A percentile compares a stretch with the other conserved stretches of the same genome.
Evolutionary conservation across 169 alveolate species (phyloP).

Genomic region (Cystoisospora suis): DNA sequence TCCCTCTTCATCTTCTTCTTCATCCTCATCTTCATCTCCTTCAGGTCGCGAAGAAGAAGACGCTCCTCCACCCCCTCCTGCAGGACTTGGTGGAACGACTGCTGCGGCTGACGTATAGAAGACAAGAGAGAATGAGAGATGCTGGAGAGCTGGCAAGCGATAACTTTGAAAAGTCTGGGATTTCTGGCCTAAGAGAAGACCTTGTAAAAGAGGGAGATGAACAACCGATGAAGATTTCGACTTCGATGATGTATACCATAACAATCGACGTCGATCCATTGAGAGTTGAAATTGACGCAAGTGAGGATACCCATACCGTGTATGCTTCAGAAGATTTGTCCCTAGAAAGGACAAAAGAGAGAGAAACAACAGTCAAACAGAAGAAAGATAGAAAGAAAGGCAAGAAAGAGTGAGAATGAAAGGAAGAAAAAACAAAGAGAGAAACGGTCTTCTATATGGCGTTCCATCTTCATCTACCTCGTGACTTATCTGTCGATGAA

Average conservation of each 20-base stretch:
- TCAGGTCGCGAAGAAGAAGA: constrained; percentile 22
- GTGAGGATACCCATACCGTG: constrained; percentile 74
- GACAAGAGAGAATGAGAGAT: constrained; percentile 73
- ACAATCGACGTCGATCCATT: constrained; percentile 69
- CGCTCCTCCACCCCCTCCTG: not conserved
- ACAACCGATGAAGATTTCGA: constrained; percentile 52
- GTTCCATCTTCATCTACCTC: too few species aligned
- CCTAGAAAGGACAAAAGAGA: not conserved
- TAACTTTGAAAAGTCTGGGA: constrained; percentile 71
- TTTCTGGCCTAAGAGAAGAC: constrained; percentile 72
- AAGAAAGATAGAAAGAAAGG: not conserved
- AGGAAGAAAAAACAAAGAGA: too few species aligned
- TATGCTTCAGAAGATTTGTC: constrained; percentile 69
- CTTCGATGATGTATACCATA: constrained; percentile 74
- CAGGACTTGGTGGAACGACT: not conserved
- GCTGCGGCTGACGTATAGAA: constrained; percentile 36
- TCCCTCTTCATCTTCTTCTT: not conserved
- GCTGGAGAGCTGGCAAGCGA: constrained; percentile 71
- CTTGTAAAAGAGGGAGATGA: constrained; percentile 54
- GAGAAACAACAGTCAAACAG: not conserved
- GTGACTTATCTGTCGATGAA: too few species aligned
- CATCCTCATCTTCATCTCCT: not conserved
- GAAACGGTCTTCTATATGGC: too few species aligned
- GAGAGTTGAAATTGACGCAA: constrained; percentile 78
- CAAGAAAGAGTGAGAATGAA: not conserved